Evolutionary conservation across 352 stramenopile species (phyloP).

Genomic region (Globisporangium yorkense): DNA sequence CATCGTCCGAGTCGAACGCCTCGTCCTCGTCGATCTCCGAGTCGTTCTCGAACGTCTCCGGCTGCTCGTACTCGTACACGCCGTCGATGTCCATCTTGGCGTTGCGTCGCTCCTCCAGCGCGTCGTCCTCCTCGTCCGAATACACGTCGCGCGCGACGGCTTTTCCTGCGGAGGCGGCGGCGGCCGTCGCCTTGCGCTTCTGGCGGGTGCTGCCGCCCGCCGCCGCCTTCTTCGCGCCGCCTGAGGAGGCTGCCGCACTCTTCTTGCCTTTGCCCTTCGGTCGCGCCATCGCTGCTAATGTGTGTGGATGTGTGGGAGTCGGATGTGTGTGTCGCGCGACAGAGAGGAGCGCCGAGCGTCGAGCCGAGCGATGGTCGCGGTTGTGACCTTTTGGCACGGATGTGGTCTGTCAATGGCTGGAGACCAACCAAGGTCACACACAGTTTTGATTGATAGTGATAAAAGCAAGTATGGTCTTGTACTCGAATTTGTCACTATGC

Average conservation of each 20-base stretch:
- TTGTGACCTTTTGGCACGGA: not conserved
- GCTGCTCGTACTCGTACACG: slow-evolving; percentile 80
- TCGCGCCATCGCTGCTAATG: slow-evolving; percentile 15
- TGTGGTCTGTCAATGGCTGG: not conserved
- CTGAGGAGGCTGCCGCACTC: not conserved
- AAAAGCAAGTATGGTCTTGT: not conserved
- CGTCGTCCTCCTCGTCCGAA: slow-evolving; percentile 73
- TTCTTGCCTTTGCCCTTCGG: slow-evolving; percentile 20
- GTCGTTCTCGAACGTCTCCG: slow-evolving; percentile 80
- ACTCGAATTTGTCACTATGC: not conserved
- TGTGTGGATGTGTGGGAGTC: not conserved
- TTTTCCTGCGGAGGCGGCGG: slow-evolving; percentile 15
- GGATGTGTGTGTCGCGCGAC: not conserved
- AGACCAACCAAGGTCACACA: not conserved
- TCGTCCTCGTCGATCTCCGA: slow-evolving; percentile 93
- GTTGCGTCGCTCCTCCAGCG: slow-evolving; percentile 57
- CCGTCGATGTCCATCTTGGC: slow-evolving; percentile 68
- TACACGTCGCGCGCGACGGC: slow-evolving; percentile 56
- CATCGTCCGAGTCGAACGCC: slow-evolving; percentile 93
- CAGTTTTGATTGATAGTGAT: not conserved
- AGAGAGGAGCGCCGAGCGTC: too few relatives aligned
- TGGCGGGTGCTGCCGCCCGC: slow-evolving; percentile 11
- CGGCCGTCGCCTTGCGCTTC: slow-evolving; percentile 15
- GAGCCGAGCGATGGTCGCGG: too few relatives aligned
- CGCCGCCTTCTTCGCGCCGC: slow-evolving; percentile 15